phyloP scores from a whole-genome alignment of 169 alveolate genomes.

The Cryptosporidium parvum region DNA sequence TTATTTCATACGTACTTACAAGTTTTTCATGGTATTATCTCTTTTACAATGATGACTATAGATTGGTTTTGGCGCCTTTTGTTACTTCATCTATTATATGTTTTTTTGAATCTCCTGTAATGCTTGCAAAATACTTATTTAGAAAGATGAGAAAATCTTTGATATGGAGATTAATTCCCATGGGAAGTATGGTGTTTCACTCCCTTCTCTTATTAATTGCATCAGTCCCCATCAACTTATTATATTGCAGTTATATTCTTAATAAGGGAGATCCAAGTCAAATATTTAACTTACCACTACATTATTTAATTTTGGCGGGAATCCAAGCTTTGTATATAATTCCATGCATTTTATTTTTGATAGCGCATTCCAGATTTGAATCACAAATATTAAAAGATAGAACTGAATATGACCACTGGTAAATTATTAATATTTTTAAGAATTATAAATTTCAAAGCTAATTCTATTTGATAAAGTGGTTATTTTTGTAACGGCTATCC shows the following conservation, averaged over 20 bases:
- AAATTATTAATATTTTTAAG: background rate
- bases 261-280: conserved; percentile 45
- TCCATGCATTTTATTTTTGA: conserved; percentile 56
- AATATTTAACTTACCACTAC: conserved; percentile 46
- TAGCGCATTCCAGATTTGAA: conserved; percentile 64
- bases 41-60: conserved; percentile 45
- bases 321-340: conserved; percentile 39
- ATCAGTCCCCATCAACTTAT: conserved; percentile 51
- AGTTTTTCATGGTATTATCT: conserved; percentile 58
- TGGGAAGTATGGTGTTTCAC: conserved; percentile 70
- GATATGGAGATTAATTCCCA: conserved; percentile 56
- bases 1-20: conserved; percentile 48
- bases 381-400: conserved; percentile 58
- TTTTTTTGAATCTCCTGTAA: conserved; percentile 68
- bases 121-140: conserved; percentile 71
- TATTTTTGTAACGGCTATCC: background rate
- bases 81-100: conserved; percentile 56
- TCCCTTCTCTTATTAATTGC: conserved; percentile 25
- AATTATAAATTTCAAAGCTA: no score
- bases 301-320: conserved; percentile 52
- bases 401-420: conserved; percentile 72
- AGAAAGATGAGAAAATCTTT: conserved; percentile 63
- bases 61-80: conserved; percentile 50
- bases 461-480: background rate
- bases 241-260: conserved; percentile 41